Evolutionary conservation across 495 filamentous ascomycete species (phyloP).

Genomic region (Neurospora sp.): DNA sequence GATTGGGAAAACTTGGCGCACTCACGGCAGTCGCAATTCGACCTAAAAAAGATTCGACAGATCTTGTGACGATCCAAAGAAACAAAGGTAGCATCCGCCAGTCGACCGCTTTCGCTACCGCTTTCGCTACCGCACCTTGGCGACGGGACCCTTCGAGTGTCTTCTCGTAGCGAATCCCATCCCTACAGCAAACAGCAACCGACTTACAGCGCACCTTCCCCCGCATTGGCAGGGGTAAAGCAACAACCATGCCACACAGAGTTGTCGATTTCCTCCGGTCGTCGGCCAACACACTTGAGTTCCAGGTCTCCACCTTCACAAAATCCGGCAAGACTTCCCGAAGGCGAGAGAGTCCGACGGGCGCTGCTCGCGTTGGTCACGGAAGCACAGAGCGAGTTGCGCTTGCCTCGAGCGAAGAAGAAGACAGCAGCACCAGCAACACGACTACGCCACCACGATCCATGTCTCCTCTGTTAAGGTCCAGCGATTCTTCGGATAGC

Average conservation of each 20-base stretch:
- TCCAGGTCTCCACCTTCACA: conserved; percentile 18
- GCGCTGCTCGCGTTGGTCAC: conserved; percentile 11
- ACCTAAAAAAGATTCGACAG: neutral
- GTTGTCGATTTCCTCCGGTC: conserved; percentile 40
- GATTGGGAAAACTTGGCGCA: neutral
- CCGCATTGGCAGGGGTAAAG: conserved; percentile 8
- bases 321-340: conserved; percentile 12
- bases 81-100: neutral
- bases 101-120: neutral
- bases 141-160: neutral
- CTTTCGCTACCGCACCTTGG: neutral
- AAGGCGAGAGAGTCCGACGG: conserved; percentile 17
- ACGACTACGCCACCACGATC: conserved; percentile 10
- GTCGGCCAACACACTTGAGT: conserved; percentile 25
- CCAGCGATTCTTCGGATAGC: neutral
- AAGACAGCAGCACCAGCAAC: conserved; percentile 13
- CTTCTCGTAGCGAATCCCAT: neutral
- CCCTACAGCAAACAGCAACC: neutral
- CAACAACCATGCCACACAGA: conserved; percentile 39
- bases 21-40: neutral
- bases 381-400: conserved; percentile 21
- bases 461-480: conserved; percentile 9
- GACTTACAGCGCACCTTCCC: conserved; percentile 4
- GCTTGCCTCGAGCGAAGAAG: conserved; percentile 24
- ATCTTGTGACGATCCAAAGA: conserved; percentile 6